These are phyloP conservation scores for Neofusicoccum cordaticola DNA, from an alignment of 2,329 filamentous ascomycete species.

Conservation along the genomic window DNA sequence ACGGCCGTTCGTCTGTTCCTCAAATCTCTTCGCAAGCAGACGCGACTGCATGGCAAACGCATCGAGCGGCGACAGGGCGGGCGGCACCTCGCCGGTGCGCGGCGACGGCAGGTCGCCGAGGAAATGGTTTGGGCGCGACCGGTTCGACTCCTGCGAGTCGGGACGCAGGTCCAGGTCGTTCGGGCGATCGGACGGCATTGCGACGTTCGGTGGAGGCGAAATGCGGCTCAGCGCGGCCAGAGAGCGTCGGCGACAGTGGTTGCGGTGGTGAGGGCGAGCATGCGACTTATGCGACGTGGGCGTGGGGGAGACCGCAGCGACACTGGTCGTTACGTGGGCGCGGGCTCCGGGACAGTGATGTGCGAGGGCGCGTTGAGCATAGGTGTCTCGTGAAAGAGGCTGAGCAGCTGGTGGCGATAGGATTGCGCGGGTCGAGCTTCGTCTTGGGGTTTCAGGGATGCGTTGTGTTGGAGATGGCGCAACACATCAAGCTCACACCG, in stretches of 20 bases:
- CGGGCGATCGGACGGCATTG: conserved; percentile 26
- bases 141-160: conserved; percentile 7
- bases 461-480: conserved; percentile 6
- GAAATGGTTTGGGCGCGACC: conserved; percentile 29
- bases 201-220: conserved; percentile 20
- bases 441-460: conserved; percentile 17
- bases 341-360: conserved; percentile 8
- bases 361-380: conserved; percentile 12
- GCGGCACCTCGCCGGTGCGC: conserved; percentile 64
- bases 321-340: conserved; percentile 8
- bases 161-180: conserved; percentile 33
- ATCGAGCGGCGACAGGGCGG: conserved; percentile 89
- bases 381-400: conserved; percentile 15
- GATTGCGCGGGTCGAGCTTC: conserved; percentile 16
- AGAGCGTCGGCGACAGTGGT: conserved; percentile 18
- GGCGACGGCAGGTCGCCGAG: conserved; percentile 46
- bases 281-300: conserved; percentile 9
- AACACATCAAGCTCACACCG: conserved; percentile 15
- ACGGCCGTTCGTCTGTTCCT: conserved; percentile 67
- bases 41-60: conserved; percentile 91
- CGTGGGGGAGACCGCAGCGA: neutral
- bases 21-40: conserved; percentile 79
- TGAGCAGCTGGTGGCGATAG: conserved; percentile 16
- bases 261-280: conserved; percentile 1
- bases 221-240: conserved; percentile 2